Conservation (phyloP, 805 yeast species). For the Candida peoriensis region DNA sequence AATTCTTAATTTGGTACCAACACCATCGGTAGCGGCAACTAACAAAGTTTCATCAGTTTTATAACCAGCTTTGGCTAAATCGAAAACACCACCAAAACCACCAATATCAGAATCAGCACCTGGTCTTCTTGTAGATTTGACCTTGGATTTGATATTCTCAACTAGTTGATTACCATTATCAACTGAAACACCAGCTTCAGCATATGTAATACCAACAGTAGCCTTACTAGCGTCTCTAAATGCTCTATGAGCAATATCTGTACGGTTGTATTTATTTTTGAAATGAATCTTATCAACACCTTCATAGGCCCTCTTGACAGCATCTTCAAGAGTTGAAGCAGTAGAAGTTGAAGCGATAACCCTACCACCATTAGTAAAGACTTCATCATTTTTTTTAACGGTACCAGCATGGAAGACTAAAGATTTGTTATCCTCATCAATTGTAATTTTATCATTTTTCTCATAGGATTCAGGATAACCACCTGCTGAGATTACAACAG, state of each 20-base stretch:
- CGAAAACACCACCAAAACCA: conserved; percentile 97
- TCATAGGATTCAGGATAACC: conserved; percentile 89
- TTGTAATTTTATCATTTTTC: conserved; percentile 80
- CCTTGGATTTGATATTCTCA: conserved; percentile 83
- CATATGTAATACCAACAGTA: conserved; percentile 66
- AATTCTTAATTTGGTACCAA: conserved; percentile 92
- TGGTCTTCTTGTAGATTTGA: conserved; percentile 85
- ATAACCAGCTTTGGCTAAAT: conserved; percentile 83
- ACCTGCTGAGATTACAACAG: conserved; percentile 95
- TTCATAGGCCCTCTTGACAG: conserved; percentile 80
- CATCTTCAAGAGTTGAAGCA: conserved; percentile 67
- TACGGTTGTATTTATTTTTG: conserved; percentile 74
- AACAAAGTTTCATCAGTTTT: conserved; percentile 67
- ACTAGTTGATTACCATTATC: conserved; percentile 92
- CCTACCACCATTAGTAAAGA: conserved; percentile 92
- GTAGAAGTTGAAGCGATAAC: conserved; percentile 92
- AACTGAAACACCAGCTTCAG: conserved; percentile 95
- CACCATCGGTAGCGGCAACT: conserved; percentile 99
- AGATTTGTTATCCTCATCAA: conserved; percentile 47
- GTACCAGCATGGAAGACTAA: conserved; percentile 97
- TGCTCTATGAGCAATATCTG: conserved; percentile 94
- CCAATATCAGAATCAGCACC: conserved; percentile 99
- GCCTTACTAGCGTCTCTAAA: conserved; percentile 49
- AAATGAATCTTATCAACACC: conserved; percentile 79
- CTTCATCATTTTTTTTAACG: conserved; percentile 44